Percentiles rank a stretch among this genome's conserved stretches.
Evolutionary conservation across 345 rosid species (phyloP).

Genomic region (Sapria himalayana): DNA sequence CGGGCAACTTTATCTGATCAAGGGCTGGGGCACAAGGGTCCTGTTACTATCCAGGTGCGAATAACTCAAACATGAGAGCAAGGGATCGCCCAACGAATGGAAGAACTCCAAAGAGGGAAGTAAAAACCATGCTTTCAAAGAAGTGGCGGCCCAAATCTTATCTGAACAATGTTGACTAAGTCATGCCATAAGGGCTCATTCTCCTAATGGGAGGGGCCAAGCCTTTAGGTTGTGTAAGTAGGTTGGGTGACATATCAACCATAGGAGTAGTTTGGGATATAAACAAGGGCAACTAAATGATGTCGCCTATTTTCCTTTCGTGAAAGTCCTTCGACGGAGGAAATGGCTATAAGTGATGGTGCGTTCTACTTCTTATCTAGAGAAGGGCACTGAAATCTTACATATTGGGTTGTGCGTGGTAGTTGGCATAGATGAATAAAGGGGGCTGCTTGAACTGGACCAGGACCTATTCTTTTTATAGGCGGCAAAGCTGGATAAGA

Average conservation of each 20-base stretch:
- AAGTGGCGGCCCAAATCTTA: conserved; percentile 5
- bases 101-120: conserved; percentile 8
- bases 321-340: conserved; percentile 5
- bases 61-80: too few relatives aligned
- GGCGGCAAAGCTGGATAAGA: too few relatives aligned
- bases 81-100: conserved; percentile 4
- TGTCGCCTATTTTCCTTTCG: conserved; percentile 7
- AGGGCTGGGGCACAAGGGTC: too few relatives aligned
- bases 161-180: not conserved
- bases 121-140: conserved; percentile 5
- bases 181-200: not conserved
- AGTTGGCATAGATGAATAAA: conserved; percentile 1
- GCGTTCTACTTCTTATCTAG: conserved; percentile 8
- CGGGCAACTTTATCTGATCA: too few relatives aligned
- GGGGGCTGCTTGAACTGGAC: too few relatives aligned
- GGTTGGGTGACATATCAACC: too few relatives aligned
- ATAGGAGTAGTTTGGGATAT: too few relatives aligned
- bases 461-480: too few relatives aligned
- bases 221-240: too few relatives aligned
- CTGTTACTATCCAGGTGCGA: too few relatives aligned
- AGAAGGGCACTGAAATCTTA: conserved; percentile 6
- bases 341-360: conserved; percentile 4
- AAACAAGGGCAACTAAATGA: too few relatives aligned
- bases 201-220: too few relatives aligned
- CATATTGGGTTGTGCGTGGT: conserved; percentile 7